Conservation (phyloP, 495 filamentous ascomycete species). For the Podospora appendiculata region DNA sequence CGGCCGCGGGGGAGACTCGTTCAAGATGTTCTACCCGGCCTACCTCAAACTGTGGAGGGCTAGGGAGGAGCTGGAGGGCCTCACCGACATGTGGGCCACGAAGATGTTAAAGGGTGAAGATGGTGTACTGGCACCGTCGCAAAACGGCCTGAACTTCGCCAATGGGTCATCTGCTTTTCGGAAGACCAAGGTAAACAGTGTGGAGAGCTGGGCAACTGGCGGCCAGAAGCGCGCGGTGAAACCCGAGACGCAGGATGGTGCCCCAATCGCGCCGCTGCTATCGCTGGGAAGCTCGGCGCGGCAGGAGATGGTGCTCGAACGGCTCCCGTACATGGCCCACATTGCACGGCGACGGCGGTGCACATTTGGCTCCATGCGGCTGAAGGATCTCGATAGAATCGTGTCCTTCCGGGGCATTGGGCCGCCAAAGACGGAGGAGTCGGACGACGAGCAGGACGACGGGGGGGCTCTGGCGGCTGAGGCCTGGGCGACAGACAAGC, state of each 20-base stretch:
- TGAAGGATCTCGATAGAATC: constrained; percentile 57
- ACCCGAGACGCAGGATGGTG: neutral
- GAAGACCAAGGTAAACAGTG: constrained; percentile 2
- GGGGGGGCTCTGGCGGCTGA: constrained; percentile 21
- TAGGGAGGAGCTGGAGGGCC: constrained; percentile 67
- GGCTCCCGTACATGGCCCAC: constrained; percentile 74
- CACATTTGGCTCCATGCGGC: constrained; percentile 17
- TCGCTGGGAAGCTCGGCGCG: constrained; percentile 55
- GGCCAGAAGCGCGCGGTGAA: neutral
- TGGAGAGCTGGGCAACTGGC: neutral
- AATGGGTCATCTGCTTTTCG: constrained; percentile 37
- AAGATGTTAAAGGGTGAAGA: constrained; percentile 44
- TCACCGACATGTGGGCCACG: constrained; percentile 60
- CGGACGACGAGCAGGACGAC: constrained; percentile 37
- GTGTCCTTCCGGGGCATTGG: constrained; percentile 56
- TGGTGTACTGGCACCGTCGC: constrained; percentile 8
- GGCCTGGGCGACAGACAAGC: constrained; percentile 52
- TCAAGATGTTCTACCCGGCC: constrained; percentile 83
- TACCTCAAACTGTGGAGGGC: constrained; percentile 68
- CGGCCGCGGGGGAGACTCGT: constrained; percentile 46
- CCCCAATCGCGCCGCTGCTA: constrained; percentile 26
- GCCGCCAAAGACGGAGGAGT: constrained; percentile 22
- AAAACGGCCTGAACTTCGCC: constrained; percentile 11
- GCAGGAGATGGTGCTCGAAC: constrained; percentile 68
- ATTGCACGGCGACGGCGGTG: constrained; percentile 41